Conservation (phyloP, 2,329 filamentous ascomycete genomes). For the Neopestalotiopsis clavispora region DNA sequence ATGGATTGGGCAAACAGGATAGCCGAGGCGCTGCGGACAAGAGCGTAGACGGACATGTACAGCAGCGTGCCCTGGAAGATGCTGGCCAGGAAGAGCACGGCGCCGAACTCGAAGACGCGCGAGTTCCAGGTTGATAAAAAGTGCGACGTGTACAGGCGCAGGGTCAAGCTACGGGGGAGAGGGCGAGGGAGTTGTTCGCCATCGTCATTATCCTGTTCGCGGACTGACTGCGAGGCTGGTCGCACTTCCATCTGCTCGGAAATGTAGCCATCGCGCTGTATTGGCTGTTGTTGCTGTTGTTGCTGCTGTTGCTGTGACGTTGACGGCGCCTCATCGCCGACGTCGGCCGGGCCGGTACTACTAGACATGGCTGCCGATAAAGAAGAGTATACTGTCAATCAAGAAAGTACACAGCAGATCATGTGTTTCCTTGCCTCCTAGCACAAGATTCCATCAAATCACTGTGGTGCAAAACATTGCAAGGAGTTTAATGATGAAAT, state of each 20-base stretch:
- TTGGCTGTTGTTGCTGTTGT: neutral
- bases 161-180: neutral
- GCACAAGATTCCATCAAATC: too few species aligned
- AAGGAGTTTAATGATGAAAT: too few species aligned
- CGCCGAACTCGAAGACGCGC: constrained; percentile 67
- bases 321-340: neutral
- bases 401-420: too few species aligned
- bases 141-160: constrained; percentile 61
- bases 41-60: constrained; percentile 71
- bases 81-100: constrained; percentile 61
- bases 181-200: neutral
- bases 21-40: constrained; percentile 62
- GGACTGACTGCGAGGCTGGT: neutral
- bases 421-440: too few species aligned
- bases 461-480: neutral
- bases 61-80: constrained; percentile 65
- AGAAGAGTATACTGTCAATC: neutral
- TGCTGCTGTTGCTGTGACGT: neutral
- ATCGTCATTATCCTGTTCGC: neutral
- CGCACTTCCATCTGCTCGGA: neutral
- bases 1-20: constrained; percentile 63
- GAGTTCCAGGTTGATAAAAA: constrained; percentile 69
- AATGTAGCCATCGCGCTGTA: neutral
- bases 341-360: neutral
- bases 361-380: neutral